Evolutionary conservation across 352 stramenopile genomes (phyloP).

Genomic region (Pythium aquatile): DNA sequence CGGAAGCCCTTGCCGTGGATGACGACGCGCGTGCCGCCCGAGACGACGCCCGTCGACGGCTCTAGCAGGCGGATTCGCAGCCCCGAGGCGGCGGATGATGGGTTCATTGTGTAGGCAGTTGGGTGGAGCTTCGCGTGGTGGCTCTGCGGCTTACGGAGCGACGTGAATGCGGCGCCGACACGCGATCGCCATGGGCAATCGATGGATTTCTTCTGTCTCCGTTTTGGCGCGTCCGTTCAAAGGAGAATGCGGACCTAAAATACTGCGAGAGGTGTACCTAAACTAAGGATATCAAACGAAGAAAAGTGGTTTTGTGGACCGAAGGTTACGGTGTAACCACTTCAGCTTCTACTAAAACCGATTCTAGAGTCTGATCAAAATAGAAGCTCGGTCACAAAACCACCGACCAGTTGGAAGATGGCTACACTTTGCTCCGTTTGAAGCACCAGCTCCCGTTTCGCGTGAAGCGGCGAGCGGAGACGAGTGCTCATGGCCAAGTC

Average conservation of each 20-base stretch:
- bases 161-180: not conserved
- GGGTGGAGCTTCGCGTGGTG: not conserved
- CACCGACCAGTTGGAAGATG: not conserved
- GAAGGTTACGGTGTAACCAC: not conserved
- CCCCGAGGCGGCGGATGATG: not conserved
- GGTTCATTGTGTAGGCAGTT: not conserved
- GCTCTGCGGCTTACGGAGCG: not conserved
- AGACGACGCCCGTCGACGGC: conserved; percentile 40
- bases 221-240: not conserved
- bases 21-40: conserved; percentile 49
- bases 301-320: not conserved
- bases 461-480: not conserved
- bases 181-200: not conserved
- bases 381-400: not conserved
- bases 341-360: not conserved
- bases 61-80: conserved; percentile 59
- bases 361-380: not conserved
- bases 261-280: not conserved
- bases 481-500: conserved; percentile 48
- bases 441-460: not conserved
- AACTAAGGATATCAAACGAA: not conserved
- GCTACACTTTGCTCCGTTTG: conserved; percentile 12
- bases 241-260: not conserved
- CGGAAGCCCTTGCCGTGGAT: conserved; percentile 65
- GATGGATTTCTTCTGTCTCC: not conserved